Percentiles rank a stretch among this genome's conserved stretches.
Evolutionary conservation across 805 yeast genomes (phyloP).

Genomic region (Kodamaea fukazawae): DNA sequence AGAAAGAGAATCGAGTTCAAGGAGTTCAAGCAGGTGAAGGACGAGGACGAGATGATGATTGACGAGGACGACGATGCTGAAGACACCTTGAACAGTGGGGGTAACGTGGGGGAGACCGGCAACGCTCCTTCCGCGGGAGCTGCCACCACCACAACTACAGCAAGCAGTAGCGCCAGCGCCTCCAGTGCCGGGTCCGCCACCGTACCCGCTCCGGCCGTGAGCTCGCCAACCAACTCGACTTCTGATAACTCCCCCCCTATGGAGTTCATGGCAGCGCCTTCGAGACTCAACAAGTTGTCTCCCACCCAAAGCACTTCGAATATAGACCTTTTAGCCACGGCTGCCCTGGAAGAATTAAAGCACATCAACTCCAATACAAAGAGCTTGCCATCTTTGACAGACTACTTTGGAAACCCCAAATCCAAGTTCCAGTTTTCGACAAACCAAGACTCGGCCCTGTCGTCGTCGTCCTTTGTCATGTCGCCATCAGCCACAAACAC

Average conservation of each 20-base stretch:
- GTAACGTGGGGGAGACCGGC: neutral
- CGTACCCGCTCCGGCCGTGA: neutral
- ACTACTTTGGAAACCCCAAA: constrained; percentile 35
- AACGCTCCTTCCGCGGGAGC: neutral
- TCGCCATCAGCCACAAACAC: constrained; percentile 1
- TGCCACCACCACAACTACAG: too few relatives aligned
- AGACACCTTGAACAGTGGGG: neutral
- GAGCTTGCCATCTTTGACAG: constrained; percentile 51
- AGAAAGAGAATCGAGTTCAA: constrained; percentile 6
- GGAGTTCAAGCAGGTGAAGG: constrained; percentile 4
- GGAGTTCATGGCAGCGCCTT: constrained; percentile 8
- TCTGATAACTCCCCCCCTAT: constrained; percentile 9
- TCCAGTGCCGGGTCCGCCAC: neutral
- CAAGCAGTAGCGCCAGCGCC: neutral
- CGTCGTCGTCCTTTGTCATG: neutral
- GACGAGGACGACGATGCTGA: neutral
- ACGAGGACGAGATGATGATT: constrained; percentile 5
- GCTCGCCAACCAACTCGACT: constrained; percentile 6
- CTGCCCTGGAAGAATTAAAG: constrained; percentile 54
- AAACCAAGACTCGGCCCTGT: neutral
- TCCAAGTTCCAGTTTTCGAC: neutral
- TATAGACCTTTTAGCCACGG: constrained; percentile 52
- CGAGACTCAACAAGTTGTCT: neutral
- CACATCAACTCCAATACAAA: constrained; percentile 41
- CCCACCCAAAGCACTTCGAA: constrained; percentile 26